phyloP scores from a whole-genome alignment of 805 yeast genomes.

The Spathaspora sp. region DNA sequence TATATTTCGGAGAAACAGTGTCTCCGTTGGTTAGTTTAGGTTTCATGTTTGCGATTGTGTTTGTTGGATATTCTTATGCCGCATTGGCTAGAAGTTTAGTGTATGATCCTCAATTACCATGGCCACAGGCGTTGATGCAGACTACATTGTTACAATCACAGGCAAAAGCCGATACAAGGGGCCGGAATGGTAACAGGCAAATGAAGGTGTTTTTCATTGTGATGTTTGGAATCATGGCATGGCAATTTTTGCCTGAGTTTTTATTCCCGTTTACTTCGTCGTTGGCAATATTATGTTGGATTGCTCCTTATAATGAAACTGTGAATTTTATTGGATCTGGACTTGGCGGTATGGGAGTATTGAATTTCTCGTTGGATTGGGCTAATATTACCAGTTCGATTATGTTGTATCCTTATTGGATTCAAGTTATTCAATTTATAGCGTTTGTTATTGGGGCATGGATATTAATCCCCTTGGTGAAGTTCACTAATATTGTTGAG shows the following conservation, averaged over 20 bases:
- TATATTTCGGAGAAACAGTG: slow-evolving; percentile 37
- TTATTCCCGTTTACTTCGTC: slow-evolving; percentile 48
- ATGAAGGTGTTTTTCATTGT: slow-evolving; percentile 38
- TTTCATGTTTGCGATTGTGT: slow-evolving; percentile 51
- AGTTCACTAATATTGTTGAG: slow-evolving; percentile 34
- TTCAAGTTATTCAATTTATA: slow-evolving; percentile 44
- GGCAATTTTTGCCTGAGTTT: slow-evolving; percentile 51
- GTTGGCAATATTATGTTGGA: slow-evolving; percentile 46
- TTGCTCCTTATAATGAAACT: slow-evolving; percentile 39
- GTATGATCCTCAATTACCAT: slow-evolving; percentile 46
- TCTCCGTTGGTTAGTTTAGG: slow-evolving; percentile 34
- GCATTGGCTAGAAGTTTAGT: slow-evolving; percentile 46
- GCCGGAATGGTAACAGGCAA: slow-evolving; percentile 16
- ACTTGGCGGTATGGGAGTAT: slow-evolving; percentile 48
- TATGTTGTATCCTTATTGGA: slow-evolving; percentile 52
- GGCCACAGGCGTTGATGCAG: slow-evolving; percentile 54
- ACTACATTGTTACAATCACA: slow-evolving; percentile 40
- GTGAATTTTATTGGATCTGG: slow-evolving; percentile 50
- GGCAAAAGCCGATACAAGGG: slow-evolving; percentile 15
- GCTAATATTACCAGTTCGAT: slow-evolving; percentile 49
- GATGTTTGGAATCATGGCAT: slow-evolving; percentile 29
- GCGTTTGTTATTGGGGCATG: slow-evolving; percentile 48
- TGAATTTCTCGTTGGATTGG: slow-evolving; percentile 50
- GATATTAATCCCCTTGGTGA: slow-evolving; percentile 45
- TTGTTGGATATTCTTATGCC: slow-evolving; percentile 51